Evolutionary conservation across 1,284 basidiomycete species (phyloP).

Genomic region (Tilletiopsis washingtonensis): DNA sequence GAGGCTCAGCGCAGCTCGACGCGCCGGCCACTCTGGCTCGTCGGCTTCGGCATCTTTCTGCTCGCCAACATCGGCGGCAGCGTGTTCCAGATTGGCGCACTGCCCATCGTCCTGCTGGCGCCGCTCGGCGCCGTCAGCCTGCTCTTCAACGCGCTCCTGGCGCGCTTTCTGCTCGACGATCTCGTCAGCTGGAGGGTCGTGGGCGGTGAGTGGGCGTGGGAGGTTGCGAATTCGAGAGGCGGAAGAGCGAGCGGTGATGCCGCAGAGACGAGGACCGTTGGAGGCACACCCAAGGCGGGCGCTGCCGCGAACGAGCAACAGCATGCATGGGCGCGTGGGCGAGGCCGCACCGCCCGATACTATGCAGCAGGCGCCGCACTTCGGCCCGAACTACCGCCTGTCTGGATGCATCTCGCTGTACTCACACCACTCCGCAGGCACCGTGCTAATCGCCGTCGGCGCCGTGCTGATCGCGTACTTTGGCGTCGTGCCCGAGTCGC

Average conservation of each 20-base stretch:
- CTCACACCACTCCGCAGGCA: no score
- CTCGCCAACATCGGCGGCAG: conserved; percentile 84
- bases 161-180: conserved; percentile 74
- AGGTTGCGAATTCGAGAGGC: no score
- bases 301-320: no score
- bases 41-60: conserved; percentile 61
- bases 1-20: conserved; percentile 29
- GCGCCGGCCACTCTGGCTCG: conserved; percentile 40
- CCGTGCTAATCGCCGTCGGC: conserved; percentile 75
- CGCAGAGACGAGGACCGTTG: no score
- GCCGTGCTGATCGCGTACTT: conserved; percentile 85
- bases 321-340: no score
- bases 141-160: conserved; percentile 91
- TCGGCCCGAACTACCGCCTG: no score
- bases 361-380: no score
- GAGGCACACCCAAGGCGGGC: no score
- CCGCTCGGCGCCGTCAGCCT: conserved; percentile 85
- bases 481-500: conserved; percentile 82
- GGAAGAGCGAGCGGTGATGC: not conserved
- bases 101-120: conserved; percentile 51
- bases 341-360: no score
- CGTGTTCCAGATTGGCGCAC: conserved; percentile 84
- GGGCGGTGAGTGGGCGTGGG: conserved; percentile 50
- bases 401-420: no score
- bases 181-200: conserved; percentile 77